Percentiles rank a stretch among this genome's conserved stretches.
Conservation (phyloP, 768 basidiomycete genomes). For the Lactifluus subvellereus region DNA sequence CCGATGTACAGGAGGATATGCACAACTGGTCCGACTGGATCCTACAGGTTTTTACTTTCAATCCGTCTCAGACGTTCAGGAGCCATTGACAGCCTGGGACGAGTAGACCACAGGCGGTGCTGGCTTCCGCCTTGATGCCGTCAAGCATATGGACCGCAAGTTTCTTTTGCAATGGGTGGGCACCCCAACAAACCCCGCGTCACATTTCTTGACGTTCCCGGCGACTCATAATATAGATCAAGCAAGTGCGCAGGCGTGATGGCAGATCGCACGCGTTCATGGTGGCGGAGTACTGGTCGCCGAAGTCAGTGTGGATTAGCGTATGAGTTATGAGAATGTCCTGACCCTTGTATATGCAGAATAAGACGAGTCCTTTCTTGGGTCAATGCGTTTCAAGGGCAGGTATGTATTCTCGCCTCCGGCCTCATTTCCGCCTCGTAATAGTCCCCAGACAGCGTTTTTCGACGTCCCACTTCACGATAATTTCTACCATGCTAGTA, state of each 20-base stretch:
- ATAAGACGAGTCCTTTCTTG: conserved; percentile 43
- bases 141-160: conserved; percentile 77
- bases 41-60: conserved; percentile 38
- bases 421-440: background rate
- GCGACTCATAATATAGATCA: conserved; percentile 38
- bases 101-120: conserved; percentile 56
- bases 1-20: conserved; percentile 70
- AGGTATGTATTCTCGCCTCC: conserved; percentile 38
- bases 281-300: conserved; percentile 80
- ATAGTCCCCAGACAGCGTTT: conserved; percentile 59
- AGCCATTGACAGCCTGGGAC: background rate
- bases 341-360: conserved; percentile 37
- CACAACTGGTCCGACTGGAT: conserved; percentile 77
- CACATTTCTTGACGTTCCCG: background rate
- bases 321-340: background rate
- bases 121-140: conserved; percentile 86
- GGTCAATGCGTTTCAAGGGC: conserved; percentile 56
- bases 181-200: background rate
- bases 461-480: conserved; percentile 90
- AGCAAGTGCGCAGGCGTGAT: conserved; percentile 41
- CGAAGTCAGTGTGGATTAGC: conserved; percentile 41
- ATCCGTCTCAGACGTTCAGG: background rate
- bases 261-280: conserved; percentile 52
- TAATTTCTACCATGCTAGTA: conserved; percentile 76
- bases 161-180: conserved; percentile 69